Base-by-base conservation (phyloP, 2,329 filamentous ascomycete genomes). In the Sporothrix brunneoviolacea region DNA sequence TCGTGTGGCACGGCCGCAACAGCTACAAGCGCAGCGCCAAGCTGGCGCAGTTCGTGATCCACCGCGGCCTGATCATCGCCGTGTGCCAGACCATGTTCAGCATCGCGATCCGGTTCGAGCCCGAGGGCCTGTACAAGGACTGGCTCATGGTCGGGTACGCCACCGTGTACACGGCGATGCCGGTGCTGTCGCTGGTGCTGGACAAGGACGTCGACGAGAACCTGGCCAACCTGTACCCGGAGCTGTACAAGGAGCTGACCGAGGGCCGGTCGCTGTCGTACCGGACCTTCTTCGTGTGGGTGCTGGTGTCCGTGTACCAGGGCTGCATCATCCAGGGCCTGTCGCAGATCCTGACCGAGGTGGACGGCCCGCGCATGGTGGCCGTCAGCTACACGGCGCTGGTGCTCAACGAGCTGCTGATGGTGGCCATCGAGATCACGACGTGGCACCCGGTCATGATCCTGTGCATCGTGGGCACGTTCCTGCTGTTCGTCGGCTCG, bases 1-100 rank as follows among this genome's bases (percentile, higher is more conserved):
- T 98, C n/a, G 90, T 98, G 33, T 98, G 94, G 93, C 94, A 98
- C 65, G 93, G 93, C 1, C 83, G 94, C 28, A 98, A 98, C 70
- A 91, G 85, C 60, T 98, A 98, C 75, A 97, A 97, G 69, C 82
- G 94, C 40, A 89, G 83, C 53, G 93, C 93, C 24, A 98, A 98
- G 70, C 79, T 98, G 21, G 90, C 88, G 1, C 94, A 97, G 66
- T 98, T 98, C 67, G 91, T 98, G 61, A 98, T 98, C 61, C 94
- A 98, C 65, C 86, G 93, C 61, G 93, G 93, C 45, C 74, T 98
- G 39, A 95, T 98, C 62, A 95, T 98, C 62, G 85, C 82, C 48
- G 90, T 97, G 24, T 96, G 91, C 61, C 93, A 98, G 70, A 97
- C 93, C 1, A 90, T 98, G 77, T 98, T 91, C 73, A 94, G 88